Base-by-base conservation (phyloP, 148 eudicot species). In the Spergularia bocconei region DNA sequence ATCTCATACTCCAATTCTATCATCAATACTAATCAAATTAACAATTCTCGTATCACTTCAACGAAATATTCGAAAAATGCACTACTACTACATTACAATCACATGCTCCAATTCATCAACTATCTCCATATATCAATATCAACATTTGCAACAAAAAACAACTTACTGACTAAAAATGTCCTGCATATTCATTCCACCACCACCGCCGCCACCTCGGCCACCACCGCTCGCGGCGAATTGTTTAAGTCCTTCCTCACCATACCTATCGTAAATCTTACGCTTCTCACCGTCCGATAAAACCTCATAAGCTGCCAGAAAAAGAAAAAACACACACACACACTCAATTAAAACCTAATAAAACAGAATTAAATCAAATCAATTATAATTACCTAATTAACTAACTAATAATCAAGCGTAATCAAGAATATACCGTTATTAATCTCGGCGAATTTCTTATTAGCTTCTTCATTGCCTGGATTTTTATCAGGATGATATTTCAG, bases 401-500 rank as follows among this genome's bases (percentile, higher is more conserved):
- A 58, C 17, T 44, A 1, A 33, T 21, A 36, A 55, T 52, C 21
- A 12, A 60, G 6, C 14, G 10, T 44, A 74, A 77, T 25, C 17
- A 54, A 56, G 2, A 15, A 13, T 81, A 1, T 29, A 95, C 98
- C 98, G 75, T 95, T 95, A 60, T 73, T 92, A 66, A 95, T 92
- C 71, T 95, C 98, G 11, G 98, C 93, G 69, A 90, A 95, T 82
- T 86, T 95, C 85, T 87, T 87, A 78, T 83, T 92, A 48, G 98
- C 98, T 52, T 92, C 98, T 64, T 95, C 98, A 81, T 91, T 91
- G 58, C 96, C 97, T 76, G 77, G 98, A 83, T 95, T 95, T 83
- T 95, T 95, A 78, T 95, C 98, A 36, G 98, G 98, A 82, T 95
- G 98, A 79, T 95, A 95, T 82, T 95, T 95, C 85, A 95, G 85